Evolutionary conservation across 257 asterid species (phyloP).

Genomic region (Salvia splendens): DNA sequence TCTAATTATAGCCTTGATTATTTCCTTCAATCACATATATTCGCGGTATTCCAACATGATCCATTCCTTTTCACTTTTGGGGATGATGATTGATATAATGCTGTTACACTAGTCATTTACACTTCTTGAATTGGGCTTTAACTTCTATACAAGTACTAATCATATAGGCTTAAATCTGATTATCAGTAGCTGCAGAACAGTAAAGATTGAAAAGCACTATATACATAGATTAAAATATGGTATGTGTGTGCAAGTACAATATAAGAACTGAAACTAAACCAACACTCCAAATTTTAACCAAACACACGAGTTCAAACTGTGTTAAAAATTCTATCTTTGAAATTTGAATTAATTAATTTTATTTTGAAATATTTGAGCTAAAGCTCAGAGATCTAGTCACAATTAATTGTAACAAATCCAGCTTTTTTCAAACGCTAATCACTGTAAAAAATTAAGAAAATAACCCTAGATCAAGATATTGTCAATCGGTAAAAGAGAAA

Average conservation of each 20-base stretch:
- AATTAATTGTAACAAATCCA: neutral
- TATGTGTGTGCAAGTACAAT: neutral
- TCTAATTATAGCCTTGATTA: no score
- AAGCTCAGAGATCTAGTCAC: constrained; percentile 30
- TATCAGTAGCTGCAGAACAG: neutral
- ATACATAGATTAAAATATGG: no score
- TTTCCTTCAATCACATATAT: no score
- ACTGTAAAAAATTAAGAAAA: neutral
- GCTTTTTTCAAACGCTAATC: constrained; percentile 1
- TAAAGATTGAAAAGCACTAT: no score
- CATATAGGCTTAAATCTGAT: constrained; percentile 14
- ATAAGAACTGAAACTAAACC: constrained; percentile 2
- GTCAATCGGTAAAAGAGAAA: constrained; percentile 11
- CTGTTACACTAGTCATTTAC: neutral
- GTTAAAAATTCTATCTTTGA: neutral
- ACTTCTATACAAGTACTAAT: neutral
- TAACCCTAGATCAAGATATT: constrained; percentile 52
- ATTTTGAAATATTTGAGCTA: neutral
- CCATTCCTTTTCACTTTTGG: no score
- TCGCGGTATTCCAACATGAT: no score
- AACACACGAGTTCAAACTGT: neutral
- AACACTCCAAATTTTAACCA: neutral
- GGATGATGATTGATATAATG: neutral
- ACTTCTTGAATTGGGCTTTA: constrained; percentile 14
- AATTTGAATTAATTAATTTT: neutral